Conservation (phyloP, 108 stramenopile species). For the Cyclotella atomus region DNA sequence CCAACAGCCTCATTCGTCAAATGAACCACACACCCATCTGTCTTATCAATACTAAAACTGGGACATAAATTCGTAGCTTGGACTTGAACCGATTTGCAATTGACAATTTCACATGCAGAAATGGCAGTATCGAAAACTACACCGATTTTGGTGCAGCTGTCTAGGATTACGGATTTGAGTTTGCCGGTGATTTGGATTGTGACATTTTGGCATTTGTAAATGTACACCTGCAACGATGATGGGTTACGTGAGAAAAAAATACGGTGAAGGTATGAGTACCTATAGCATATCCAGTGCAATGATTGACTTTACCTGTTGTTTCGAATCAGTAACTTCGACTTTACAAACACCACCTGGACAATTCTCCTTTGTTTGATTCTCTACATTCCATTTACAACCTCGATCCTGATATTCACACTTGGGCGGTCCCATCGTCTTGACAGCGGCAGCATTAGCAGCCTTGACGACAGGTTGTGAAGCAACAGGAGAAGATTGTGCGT, state of each 20-base stretch:
- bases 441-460: no score
- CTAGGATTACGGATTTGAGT: slow-evolving; percentile 90
- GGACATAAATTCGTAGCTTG: slow-evolving; percentile 88
- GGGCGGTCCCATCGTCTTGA: slow-evolving; percentile 65
- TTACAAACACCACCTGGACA: slow-evolving; percentile 73
- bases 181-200: slow-evolving; percentile 94
- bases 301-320: slow-evolving; percentile 84
- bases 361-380: slow-evolving; percentile 89
- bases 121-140: slow-evolving; percentile 90
- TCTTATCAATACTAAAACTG: slow-evolving; percentile 96
- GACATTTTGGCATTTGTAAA: slow-evolving; percentile 89
- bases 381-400: slow-evolving; percentile 94
- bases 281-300: no score
- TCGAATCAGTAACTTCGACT: slow-evolving; percentile 85
- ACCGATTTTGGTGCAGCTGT: slow-evolving; percentile 83
- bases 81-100: slow-evolving; percentile 90
- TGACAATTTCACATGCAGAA: slow-evolving; percentile 91
- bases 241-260: no score
- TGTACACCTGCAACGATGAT: slow-evolving; percentile 53
- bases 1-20: slow-evolving; percentile 76
- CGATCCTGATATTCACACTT: slow-evolving; percentile 87
- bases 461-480: slow-evolving; percentile 13
- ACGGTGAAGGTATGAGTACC: no score
- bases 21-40: slow-evolving; percentile 90
- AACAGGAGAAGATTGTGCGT: slow-evolving; percentile 12